phyloP scores from a whole-genome alignment of 345 rosid genomes.

The Pistacia integerrima region DNA sequence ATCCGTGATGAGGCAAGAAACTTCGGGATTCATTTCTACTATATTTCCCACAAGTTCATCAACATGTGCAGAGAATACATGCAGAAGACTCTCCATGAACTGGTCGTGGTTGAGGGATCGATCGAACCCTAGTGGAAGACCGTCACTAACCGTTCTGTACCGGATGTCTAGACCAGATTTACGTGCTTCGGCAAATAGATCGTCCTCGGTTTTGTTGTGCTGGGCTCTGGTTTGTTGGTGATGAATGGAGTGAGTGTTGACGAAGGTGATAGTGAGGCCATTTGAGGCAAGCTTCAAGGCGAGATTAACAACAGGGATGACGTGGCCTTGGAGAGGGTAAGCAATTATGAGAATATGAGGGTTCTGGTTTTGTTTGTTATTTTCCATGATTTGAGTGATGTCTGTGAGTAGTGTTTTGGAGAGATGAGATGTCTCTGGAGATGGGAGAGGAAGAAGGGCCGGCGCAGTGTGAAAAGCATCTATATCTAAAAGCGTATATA shows the following conservation, averaged over 20 bases:
- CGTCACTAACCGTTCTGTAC: constrained; percentile 72
- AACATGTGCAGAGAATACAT: constrained; percentile 62
- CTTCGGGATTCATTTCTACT: constrained; percentile 23
- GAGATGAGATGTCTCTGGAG: neutral
- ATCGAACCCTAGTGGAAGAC: constrained; percentile 66
- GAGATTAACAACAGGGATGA: constrained; percentile 61
- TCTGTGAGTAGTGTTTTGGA: neutral
- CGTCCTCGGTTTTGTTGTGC: constrained; percentile 19
- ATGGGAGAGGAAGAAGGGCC: too few relatives aligned
- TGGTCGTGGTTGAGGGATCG: constrained; percentile 78
- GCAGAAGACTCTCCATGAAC: constrained; percentile 48
- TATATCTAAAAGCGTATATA: too few relatives aligned
- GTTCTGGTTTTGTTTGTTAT: constrained; percentile 20
- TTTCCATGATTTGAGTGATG: neutral
- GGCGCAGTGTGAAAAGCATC: too few relatives aligned
- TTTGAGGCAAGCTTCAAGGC: constrained; percentile 76
- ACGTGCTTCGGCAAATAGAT: constrained; percentile 55
- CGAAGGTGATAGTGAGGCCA: constrained; percentile 74
- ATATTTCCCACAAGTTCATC: constrained; percentile 56
- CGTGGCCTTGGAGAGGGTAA: constrained; percentile 84
- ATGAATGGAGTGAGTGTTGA: constrained; percentile 66
- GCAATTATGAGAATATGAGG: constrained; percentile 65
- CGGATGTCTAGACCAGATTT: constrained; percentile 69
- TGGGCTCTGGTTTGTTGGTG: constrained; percentile 46
- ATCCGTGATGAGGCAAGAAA: constrained; percentile 63